These are phyloP conservation scores for Leucosporidium yakuticum DNA, from an alignment of 768 basidiomycete species.

Conservation along the genomic window DNA sequence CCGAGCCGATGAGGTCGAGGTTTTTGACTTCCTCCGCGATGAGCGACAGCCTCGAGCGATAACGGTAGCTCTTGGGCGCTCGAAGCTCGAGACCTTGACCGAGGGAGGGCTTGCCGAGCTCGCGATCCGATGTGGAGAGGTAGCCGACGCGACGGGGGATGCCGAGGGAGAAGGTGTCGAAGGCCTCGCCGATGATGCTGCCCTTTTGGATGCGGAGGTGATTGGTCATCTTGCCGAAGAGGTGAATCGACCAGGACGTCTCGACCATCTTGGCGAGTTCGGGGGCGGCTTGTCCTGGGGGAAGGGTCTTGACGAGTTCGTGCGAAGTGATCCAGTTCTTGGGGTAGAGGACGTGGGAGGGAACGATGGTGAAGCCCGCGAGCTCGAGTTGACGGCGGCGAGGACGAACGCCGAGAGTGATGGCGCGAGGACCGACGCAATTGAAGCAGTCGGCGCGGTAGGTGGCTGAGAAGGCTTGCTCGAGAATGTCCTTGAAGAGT, in stretches of 20 bases:
- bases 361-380: slow-evolving; percentile 19
- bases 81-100: background rate
- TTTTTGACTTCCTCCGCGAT: slow-evolving; percentile 2
- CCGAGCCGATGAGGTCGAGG: slow-evolving; percentile 15
- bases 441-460: slow-evolving; percentile 26
- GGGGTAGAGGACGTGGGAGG: slow-evolving; percentile 24
- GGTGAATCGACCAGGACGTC: slow-evolving; percentile 25
- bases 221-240: slow-evolving; percentile 31
- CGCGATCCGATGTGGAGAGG: slow-evolving; percentile 15
- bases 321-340: slow-evolving; percentile 23
- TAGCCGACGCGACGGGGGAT: slow-evolving; percentile 3
- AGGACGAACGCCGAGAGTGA: slow-evolving; percentile 13
- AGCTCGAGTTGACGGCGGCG: slow-evolving; percentile 22
- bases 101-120: background rate
- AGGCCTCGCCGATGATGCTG: slow-evolving; percentile 21
- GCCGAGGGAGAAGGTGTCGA: slow-evolving; percentile 24
- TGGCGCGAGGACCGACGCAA: slow-evolving; percentile 27
- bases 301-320: slow-evolving; percentile 23
- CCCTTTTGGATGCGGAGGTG: slow-evolving; percentile 26
- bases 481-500: slow-evolving; percentile 27
- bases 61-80: slow-evolving; percentile 11
- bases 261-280: slow-evolving; percentile 11
- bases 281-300: slow-evolving; percentile 7
- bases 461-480: slow-evolving; percentile 20
- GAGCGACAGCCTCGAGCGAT: slow-evolving; percentile 7